Evolutionary conservation across 140 eudicot species (phyloP), one percentile per base, ranked within the genome.

Genomic region (Ambrosia hybrid): DNA sequence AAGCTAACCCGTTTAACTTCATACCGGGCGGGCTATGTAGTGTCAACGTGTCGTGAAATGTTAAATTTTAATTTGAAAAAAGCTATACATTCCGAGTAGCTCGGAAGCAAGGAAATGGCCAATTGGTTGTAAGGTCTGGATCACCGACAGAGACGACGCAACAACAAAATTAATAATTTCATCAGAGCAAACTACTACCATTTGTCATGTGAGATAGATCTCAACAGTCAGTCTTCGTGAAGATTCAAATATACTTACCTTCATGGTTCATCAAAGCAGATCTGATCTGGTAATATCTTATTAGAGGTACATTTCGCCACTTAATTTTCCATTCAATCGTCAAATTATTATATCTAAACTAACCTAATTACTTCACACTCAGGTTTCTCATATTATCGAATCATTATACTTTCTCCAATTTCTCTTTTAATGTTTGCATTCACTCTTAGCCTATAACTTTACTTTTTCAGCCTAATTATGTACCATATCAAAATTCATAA

Each of bases 281-380:
- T 51, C 72, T 65, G 72, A 1, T 51, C 46, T 51, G 33, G 36
- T 45, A 3, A 51, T 51, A 33, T 41, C 45, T 39, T n/a, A 51
- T 51, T 8, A 64, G 33, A n/a, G n/a, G 65, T 73, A 73, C 65
- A 64, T 63, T 64, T 30, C 45, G 43, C 43, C 52, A 16, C 65
- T 58, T 33, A 4, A 10, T 4, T 10, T 33, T 58, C 65, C 65
- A 6, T 72, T 14, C 43, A 43, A 33, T 33, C 13, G 57, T 57
- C 37, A 68, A 53, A n/a, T n/a, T n/a, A n/a, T n/a, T n/a, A n/a
- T 41, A 2, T 58, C n/a, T n/a, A n/a, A n/a, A n/a, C 48, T 72
- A 74, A 11, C 65, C 78, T 73, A 73, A 37, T 73, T 51, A 30
- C 72, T 53, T 13, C 65, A 52, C 30, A 33, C 52, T 62, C 52